Evolutionary conservation across 257 asterid genomes (phyloP), one percentile per base, ranked within the genome.

Genomic region (Mentha longifolia): DNA sequence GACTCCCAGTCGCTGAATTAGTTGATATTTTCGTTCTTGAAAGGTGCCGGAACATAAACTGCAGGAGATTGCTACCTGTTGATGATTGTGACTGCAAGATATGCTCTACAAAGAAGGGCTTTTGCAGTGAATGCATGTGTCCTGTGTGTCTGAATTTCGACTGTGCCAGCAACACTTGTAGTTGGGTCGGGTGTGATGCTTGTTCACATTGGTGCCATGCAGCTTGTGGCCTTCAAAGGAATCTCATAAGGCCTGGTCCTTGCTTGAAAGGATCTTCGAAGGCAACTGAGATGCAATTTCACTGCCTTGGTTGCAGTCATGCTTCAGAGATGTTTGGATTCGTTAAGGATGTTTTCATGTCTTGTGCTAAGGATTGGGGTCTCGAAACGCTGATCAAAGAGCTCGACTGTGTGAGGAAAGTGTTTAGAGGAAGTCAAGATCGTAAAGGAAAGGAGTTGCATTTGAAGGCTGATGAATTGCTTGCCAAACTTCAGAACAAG

Each of bases 121-220:
- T 94, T 72, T 94, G 99, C 85, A 84, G 92, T 11, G 95, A 78
- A 76, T 95, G 99, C 85, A 95, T 95, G 99, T 95, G 97, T 68
- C 91, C 91, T 3, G 89, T 95, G 4, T 95, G 99, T 78, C 76
- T 87, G 52, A 89, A 92, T 80, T 92, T 89, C 8, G 99, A 95
- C 72, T 82, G 91, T 65, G 98, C 94, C 16, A 85, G 37, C 72
- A 85, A 87, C 73, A 95, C 98, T 39, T 92, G 94, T 78, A 86
- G 99, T 86, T 95, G 98, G 96, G 96, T 95, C 13, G 99, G 99
- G 25, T 95, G 99, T 58, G 97, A 87, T 65, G 83, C 78, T 47
- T 95, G 99, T 76, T 80, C 88, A 0, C 99, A 95, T 60, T 95
- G 98, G 96, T 91, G 98, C 42, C 99, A 94, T 70, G 97, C 92